phyloP scores from a whole-genome alignment of 2,329 filamentous ascomycete genomes.

The Torrubiellomyces zombiae region DNA sequence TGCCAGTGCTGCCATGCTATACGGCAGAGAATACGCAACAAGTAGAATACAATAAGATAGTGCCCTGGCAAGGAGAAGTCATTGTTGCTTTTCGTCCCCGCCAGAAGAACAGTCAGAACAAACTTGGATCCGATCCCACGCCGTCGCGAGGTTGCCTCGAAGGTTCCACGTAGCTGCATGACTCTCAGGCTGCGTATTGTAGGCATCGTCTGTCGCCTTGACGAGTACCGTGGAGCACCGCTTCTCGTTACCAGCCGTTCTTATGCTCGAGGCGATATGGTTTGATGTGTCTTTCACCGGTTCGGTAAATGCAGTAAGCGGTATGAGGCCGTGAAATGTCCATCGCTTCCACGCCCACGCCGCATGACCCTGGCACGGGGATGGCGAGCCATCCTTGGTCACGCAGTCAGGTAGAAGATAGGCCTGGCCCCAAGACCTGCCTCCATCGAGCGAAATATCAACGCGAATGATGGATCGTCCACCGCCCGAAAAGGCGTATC shows the following conservation, averaged over 20 bases:
- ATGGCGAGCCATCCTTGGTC: slow-evolving; percentile 9
- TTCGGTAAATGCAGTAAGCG: slow-evolving; percentile 13
- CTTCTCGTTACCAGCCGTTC: slow-evolving; percentile 1
- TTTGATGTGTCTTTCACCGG: slow-evolving; percentile 2
- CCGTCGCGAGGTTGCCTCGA: slow-evolving; percentile 48
- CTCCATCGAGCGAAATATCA: slow-evolving; percentile 47
- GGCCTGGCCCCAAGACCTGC: slow-evolving; percentile 47
- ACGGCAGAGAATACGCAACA: too few species aligned
- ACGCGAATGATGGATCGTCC: slow-evolving; percentile 50
- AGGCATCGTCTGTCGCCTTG: slow-evolving; percentile 49
- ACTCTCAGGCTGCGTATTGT: slow-evolving; percentile 49
- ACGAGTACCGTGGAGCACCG: slow-evolving; percentile 38
- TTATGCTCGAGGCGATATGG: background rate
- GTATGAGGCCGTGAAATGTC: slow-evolving; percentile 35
- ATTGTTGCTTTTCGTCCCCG: background rate
- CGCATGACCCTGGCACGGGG: slow-evolving; percentile 24
- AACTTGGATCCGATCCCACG: slow-evolving; percentile 42
- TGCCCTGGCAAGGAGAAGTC: too few species aligned
- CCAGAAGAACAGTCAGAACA: slow-evolving; percentile 15
- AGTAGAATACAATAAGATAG: too few species aligned
- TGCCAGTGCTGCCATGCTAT: too few species aligned
- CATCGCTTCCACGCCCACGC: slow-evolving; percentile 50
- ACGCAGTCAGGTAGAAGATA: slow-evolving; percentile 34
- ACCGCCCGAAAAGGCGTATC: slow-evolving; percentile 53
- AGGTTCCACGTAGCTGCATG: slow-evolving; percentile 46